Evolutionary conservation across 139 green algal genomes (phyloP).

Genomic region (Micromonas commoda): DNA sequence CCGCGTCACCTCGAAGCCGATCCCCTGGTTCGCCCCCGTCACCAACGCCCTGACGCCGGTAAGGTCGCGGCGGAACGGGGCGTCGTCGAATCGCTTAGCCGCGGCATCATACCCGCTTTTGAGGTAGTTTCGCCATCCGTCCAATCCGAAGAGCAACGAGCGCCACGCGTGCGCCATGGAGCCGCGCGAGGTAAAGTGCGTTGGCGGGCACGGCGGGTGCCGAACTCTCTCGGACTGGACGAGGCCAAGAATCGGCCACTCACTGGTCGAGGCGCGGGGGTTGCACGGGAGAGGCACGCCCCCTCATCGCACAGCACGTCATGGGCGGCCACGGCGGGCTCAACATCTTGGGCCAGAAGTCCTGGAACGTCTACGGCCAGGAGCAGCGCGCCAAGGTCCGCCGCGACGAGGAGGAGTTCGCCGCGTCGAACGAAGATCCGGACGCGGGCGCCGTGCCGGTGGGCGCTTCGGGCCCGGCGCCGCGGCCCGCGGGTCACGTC

Average conservation of each 20-base stretch:
- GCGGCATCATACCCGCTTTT: not conserved
- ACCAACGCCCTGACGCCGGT: not conserved
- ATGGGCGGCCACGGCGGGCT: constrained; percentile 93
- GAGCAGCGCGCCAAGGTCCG: constrained; percentile 71
- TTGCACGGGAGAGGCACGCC: no score
- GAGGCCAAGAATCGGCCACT: no score
- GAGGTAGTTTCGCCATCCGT: not conserved
- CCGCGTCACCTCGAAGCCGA: not conserved
- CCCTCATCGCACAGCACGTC: no score
- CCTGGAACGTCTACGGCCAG: constrained; percentile 86
- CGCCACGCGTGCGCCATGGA: not conserved
- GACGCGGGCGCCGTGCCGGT: no score
- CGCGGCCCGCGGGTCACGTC: no score
- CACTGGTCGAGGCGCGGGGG: no score
- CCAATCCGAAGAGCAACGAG: not conserved
- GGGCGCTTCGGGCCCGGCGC: no score
- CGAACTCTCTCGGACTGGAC: no score
- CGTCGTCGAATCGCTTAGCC: not conserved
- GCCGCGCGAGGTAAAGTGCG: no score
- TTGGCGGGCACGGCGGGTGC: no score
- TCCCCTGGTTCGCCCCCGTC: constrained; percentile 18
- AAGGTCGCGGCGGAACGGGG: not conserved
- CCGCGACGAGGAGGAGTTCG: constrained; percentile 36
- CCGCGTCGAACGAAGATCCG: not conserved
- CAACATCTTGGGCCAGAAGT: constrained; percentile 94